Evolutionary conservation across 768 basidiomycete species (phyloP).

Genomic region (Lactarius psammicola): DNA sequence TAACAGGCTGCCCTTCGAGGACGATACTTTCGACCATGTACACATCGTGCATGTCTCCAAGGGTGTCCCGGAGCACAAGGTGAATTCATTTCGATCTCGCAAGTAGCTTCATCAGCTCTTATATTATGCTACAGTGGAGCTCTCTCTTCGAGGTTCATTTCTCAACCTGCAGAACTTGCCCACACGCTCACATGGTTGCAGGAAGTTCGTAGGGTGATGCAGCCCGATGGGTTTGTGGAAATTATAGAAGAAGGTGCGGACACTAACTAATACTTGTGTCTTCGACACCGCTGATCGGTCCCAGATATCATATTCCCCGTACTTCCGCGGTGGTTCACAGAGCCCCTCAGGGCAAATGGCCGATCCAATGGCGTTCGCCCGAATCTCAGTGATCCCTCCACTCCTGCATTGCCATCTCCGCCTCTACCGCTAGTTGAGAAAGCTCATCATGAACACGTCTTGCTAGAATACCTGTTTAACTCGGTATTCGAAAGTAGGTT

Average conservation of each 20-base stretch:
- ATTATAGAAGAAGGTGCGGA: constrained; percentile 67
- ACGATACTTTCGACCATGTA: constrained; percentile 81
- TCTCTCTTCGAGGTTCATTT: constrained; percentile 17
- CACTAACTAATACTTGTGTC: neutral
- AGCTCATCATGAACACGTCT: constrained; percentile 25
- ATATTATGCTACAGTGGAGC: constrained; percentile 32
- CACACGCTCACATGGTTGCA: constrained; percentile 37
- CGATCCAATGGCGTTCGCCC: constrained; percentile 12
- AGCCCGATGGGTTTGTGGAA: constrained; percentile 69
- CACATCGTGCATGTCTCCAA: constrained; percentile 64
- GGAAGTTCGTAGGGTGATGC: constrained; percentile 72
- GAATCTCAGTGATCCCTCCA: constrained; percentile 8
- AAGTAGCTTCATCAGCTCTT: constrained; percentile 47
- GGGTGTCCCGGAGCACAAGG: constrained; percentile 57
- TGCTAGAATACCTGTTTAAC: constrained; percentile 29
- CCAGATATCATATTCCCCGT: constrained; percentile 74
- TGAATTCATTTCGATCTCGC: constrained; percentile 26
- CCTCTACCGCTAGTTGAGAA: constrained; percentile 18
- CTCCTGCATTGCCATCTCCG: constrained; percentile 9
- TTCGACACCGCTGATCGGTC: neutral
- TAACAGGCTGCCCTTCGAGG: constrained; percentile 74
- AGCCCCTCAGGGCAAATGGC: constrained; percentile 50
- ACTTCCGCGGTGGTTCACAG: constrained; percentile 76
- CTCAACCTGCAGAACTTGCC: constrained; percentile 7
- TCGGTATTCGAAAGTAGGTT: constrained; percentile 31